phyloP scores from a whole-genome alignment of 768 basidiomycete genomes.

The Agaricus subrufescens region DNA sequence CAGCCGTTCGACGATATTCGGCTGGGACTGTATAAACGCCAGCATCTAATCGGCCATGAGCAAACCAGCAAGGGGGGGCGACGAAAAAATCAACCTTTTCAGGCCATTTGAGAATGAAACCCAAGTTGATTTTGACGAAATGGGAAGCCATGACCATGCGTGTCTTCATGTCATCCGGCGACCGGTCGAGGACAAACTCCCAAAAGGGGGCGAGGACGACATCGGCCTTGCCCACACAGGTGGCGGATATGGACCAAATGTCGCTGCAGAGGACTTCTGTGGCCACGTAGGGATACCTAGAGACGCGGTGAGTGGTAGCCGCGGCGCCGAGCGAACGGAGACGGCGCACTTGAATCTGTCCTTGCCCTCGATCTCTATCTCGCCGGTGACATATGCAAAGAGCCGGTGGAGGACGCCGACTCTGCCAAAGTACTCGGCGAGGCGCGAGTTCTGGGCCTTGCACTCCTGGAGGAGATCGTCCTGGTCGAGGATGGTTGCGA shows the following conservation, averaged over 20 bases:
- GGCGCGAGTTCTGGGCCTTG: conserved; percentile 87
- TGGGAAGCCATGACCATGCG: conserved; percentile 85
- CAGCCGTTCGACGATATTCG: conserved; percentile 75
- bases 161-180: conserved; percentile 83
- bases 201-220: conserved; percentile 85
- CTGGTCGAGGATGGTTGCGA: conserved; percentile 91
- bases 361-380: conserved; percentile 76
- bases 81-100: conserved; percentile 55
- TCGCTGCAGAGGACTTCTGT: conserved; percentile 96
- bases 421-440: conserved; percentile 84
- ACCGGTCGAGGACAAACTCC: conserved; percentile 80
- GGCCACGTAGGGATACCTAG: conserved; percentile 86
- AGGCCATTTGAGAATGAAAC: conserved; percentile 85
- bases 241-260: conserved; percentile 92
- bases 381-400: conserved; percentile 81
- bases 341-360: conserved; percentile 75
- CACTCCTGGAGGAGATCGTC: conserved; percentile 93
- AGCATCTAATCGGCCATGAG: conserved; percentile 66
- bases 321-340: neutral
- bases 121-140: conserved; percentile 91
- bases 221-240: conserved; percentile 67
- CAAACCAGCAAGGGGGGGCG: conserved; percentile 16
- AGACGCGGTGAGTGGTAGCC: neutral
- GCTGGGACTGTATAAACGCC: conserved; percentile 81
- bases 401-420: conserved; percentile 77